phyloP scores from a whole-genome alignment of 2,329 filamentous ascomycete species.

The Diaporthe sp. region DNA sequence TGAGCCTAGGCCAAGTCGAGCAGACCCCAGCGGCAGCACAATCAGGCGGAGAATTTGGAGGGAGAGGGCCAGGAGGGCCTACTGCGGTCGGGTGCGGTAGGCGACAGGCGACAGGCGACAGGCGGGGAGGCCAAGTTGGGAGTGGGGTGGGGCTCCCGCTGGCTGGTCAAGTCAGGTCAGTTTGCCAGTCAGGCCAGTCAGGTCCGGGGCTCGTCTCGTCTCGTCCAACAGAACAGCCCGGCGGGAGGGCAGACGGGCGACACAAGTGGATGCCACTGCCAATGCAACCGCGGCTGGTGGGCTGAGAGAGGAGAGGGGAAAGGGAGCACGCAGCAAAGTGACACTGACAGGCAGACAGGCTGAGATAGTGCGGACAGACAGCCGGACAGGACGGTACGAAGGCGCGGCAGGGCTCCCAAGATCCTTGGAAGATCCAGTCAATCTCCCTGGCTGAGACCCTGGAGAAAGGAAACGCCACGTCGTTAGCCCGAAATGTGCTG shows the following conservation, averaged over 20 bases:
- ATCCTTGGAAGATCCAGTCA: conserved; percentile 14
- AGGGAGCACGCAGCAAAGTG: neutral
- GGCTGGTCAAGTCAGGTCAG: conserved; percentile 25
- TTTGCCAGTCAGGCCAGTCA: conserved; percentile 14
- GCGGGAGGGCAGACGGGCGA: neutral
- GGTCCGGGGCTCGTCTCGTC: conserved; percentile 26
- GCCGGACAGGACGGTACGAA: neutral
- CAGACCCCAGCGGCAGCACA: conserved; percentile 24
- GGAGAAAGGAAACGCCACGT: conserved; percentile 26
- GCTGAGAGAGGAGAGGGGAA: neutral
- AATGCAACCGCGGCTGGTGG: conserved; percentile 1
- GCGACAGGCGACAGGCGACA: neutral
- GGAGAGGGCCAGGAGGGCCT: neutral
- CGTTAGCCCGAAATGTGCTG: conserved; percentile 13
- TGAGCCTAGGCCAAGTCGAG: conserved; percentile 30
- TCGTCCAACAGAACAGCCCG: conserved; percentile 18
- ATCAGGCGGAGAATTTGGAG: conserved; percentile 28
- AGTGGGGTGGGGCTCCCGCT: conserved; percentile 18
- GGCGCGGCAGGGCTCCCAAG: conserved; percentile 18
- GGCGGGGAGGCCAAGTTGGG: neutral
- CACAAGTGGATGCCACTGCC: neutral
- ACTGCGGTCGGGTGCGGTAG: neutral
- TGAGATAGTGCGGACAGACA: neutral
- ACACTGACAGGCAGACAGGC: conserved; percentile 2
- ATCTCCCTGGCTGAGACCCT: conserved; percentile 17